Base-by-base conservation (phyloP, 2,329 filamentous ascomycete genomes). In the Paramyrothecium roridum region DNA sequence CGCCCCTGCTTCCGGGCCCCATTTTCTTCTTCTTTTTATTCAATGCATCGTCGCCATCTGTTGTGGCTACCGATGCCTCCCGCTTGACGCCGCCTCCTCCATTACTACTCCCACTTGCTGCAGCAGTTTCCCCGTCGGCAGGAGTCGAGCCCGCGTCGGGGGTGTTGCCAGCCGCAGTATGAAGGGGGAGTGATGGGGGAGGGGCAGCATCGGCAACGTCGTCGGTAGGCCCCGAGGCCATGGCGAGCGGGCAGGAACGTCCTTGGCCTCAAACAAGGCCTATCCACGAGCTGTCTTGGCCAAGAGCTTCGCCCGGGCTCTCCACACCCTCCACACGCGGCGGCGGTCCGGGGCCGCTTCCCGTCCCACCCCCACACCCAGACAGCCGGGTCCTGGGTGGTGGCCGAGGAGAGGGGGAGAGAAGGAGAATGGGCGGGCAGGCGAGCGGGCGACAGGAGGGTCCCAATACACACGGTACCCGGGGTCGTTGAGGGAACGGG, bases 1-100 rank as follows among this genome's bases (percentile, higher is more conserved):
- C 80, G 12, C 80, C 80, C 49, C 80, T 71, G 23, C 75, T 76
- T 7, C 77, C 74, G 7, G 75, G 69, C 2, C 70, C 76, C 8
- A 69, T 68, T 61, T 76, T 80, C 60, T 77, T 76, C 65, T 74
- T 81, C 70, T 80, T 82, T 52, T 59, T 62, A 19, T 43, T 43
- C 6, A 60, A 60, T 12, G 59, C 60, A 19, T 65, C 63, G 20
- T 59, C 62, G 45, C 54, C 55, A 40, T 60, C 56, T 17, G 62
- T 60, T n/a, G 63, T 62, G 34, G 59, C 55, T 47, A 59, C 40
- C 49, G 63, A 63, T 4, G 56, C 61, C 37, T 66, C 64, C 13
- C 64, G 64, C 52, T 66, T 66, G 37, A 43, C 37, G n/a, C 37
- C 37, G n/a, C 13, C 37, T 6, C 37, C n/a, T 43, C 37, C 37